Evolutionary conservation across 75 land plant species (phyloP).

Genomic region (Pinus taeda): DNA sequence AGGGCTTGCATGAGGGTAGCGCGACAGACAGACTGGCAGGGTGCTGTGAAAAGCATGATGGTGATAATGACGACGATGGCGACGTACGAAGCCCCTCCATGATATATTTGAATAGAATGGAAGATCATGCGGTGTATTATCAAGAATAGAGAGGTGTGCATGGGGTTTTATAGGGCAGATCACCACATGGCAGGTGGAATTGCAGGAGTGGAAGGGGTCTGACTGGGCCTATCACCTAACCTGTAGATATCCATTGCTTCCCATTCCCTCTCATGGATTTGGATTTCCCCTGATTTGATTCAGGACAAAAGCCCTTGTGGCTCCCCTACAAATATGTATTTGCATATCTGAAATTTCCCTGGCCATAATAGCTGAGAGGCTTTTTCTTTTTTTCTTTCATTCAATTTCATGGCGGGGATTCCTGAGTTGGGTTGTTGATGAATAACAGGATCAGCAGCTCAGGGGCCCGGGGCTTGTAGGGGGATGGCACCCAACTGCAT

Average conservation of each 20-base stretch:
- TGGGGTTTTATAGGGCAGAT: background rate
- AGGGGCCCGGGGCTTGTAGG: background rate
- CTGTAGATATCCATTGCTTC: background rate
- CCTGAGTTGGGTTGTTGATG: background rate
- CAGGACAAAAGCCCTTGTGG: background rate
- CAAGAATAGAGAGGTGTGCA: background rate
- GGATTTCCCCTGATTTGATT: background rate
- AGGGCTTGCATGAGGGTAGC: background rate
- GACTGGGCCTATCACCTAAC: background rate
- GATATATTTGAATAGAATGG: background rate
- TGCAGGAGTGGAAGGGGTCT: background rate
- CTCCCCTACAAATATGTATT: background rate
- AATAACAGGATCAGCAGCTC: slow-evolving; percentile 2
- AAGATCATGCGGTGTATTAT: background rate
- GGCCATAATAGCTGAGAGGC: background rate
- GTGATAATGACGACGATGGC: background rate
- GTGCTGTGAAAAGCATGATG: background rate
- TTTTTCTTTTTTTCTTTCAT: background rate
- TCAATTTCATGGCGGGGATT: slow-evolving; percentile 1
- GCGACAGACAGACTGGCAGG: background rate
- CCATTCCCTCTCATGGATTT: background rate
- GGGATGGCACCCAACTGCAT: slow-evolving; percentile 10
- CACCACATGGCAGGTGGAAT: background rate
- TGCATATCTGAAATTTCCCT: background rate
- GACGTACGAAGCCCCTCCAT: background rate